Evolutionary conservation across 805 yeast species (phyloP).

Genomic region (Candida xyloterini): DNA sequence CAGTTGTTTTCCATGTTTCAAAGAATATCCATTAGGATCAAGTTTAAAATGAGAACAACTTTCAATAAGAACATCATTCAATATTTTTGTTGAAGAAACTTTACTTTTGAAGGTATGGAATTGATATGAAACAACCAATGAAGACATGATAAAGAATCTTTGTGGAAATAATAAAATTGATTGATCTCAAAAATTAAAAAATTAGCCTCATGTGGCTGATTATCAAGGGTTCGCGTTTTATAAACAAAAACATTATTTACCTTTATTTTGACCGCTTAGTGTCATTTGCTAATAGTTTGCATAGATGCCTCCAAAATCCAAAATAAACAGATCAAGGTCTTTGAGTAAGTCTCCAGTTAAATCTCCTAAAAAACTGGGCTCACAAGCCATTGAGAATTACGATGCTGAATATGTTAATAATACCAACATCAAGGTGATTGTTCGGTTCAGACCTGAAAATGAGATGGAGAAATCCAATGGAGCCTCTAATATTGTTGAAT

Average conservation of each 20-base stretch:
- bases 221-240: slow-evolving; percentile 3
- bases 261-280: slow-evolving; percentile 3
- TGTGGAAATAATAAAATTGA: background rate
- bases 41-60: slow-evolving; percentile 39
- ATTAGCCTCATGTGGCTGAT: slow-evolving; percentile 9
- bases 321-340: slow-evolving; percentile 10
- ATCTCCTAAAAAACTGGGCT: slow-evolving; percentile 6
- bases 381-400: background rate
- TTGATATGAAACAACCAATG: slow-evolving; percentile 35
- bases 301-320: slow-evolving; percentile 6
- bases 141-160: slow-evolving; percentile 31
- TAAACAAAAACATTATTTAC: slow-evolving; percentile 10
- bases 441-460: slow-evolving; percentile 64
- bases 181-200: background rate
- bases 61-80: slow-evolving; percentile 36
- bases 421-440: slow-evolving; percentile 60
- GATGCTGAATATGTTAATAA: slow-evolving; percentile 17
- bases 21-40: slow-evolving; percentile 11
- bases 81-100: slow-evolving; percentile 34
- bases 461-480: slow-evolving; percentile 14
- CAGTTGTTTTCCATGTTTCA: slow-evolving; percentile 31
- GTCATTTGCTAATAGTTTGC: slow-evolving; percentile 4
- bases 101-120: slow-evolving; percentile 34
- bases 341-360: slow-evolving; percentile 14
- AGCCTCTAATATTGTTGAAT: slow-evolving; percentile 12